Base-by-base conservation (phyloP, 306 rosid species). In the Begonia masoniana region DNA sequence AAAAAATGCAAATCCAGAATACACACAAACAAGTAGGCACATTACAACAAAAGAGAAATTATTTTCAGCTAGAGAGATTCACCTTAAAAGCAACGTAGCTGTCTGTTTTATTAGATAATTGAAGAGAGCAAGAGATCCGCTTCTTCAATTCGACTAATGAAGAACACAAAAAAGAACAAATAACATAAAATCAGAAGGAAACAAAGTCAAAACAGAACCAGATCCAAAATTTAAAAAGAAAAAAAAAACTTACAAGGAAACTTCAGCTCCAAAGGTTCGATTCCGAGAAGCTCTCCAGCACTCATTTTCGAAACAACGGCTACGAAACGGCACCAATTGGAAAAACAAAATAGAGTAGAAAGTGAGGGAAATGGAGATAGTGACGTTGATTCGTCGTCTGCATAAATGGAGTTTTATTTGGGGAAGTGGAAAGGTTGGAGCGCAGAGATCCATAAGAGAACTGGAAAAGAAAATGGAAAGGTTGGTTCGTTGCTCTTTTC, bases 121-220 rank as follows among this genome's bases (percentile, higher is more conserved):
- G 77, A 68, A 85, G 84, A 67, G 87, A 69, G 56, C 82, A 82
- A 2, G 91, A 82, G 87, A 85, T 85, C 95, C 79, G 91, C 68
- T 79, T 82, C 81, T 64, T 85, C 77, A 85, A 69, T 68, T 85
- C 91, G 71, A 85, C 95, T 85, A 61, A 65, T 12, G 4, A 41
- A 49, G 19, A 15, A 47, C 17, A 31, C 39, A 50, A 10, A 50
- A n/a, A 15, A 47, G 47, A 54, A 50, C 42, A 26, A 31, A 31
- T 6, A 31, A 31, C 39, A 31, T 0, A 5, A 69, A 72, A 72
- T 56, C 76, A 23, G 42, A 15, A 55, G 39, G 9, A 31, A 7
- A 31, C 7, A 6, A 10, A n/a, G 52, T 3, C 16, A 15, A 14
- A 49, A 49, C 3, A 49, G 24, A 50, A 50, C 16, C 54, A 50